Percentiles rank a stretch among this genome's conserved stretches.
phyloP scores from a whole-genome alignment of 768 basidiomycete species.

The Amanita rimosa region DNA sequence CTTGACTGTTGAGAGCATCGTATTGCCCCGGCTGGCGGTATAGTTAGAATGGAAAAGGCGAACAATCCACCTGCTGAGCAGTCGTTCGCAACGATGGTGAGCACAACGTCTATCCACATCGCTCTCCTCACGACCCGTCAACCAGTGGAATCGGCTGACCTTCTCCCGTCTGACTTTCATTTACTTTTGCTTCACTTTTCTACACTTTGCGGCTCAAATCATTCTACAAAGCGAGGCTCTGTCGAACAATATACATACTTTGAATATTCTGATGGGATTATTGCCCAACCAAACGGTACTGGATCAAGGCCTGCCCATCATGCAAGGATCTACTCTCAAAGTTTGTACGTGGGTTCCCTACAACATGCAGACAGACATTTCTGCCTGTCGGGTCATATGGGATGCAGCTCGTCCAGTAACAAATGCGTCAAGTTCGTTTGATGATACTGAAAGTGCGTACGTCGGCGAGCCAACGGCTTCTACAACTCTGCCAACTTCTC shows the following conservation, averaged over 20 bases:
- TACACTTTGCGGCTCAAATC: constrained; percentile 60
- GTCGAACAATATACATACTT: constrained; percentile 49
- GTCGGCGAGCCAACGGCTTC: neutral
- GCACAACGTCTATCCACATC: constrained; percentile 11
- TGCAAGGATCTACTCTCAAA: constrained; percentile 34
- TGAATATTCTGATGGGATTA: constrained; percentile 38
- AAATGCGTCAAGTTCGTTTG: neutral
- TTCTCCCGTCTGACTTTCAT: constrained; percentile 52
- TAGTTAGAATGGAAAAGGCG: constrained; percentile 11
- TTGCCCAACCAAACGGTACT: constrained; percentile 36
- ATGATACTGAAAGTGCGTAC: neutral
- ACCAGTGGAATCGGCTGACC: constrained; percentile 60
- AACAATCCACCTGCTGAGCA: constrained; percentile 22
- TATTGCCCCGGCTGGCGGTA: neutral
- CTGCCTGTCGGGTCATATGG: constrained; percentile 47
- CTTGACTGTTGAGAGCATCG: constrained; percentile 10
- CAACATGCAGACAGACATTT: constrained; percentile 23
- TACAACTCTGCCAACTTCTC: neutral
- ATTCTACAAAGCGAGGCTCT: constrained; percentile 59
- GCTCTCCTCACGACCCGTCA: neutral
- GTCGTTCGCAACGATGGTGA: constrained; percentile 32
- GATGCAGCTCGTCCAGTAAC: constrained; percentile 17
- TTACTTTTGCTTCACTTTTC: constrained; percentile 57
- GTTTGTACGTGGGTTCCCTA: constrained; percentile 46
- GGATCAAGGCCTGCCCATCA: constrained; percentile 39